phyloP scores from a whole-genome alignment of 441 rosid species.

The Metrosideros polymorpha region DNA sequence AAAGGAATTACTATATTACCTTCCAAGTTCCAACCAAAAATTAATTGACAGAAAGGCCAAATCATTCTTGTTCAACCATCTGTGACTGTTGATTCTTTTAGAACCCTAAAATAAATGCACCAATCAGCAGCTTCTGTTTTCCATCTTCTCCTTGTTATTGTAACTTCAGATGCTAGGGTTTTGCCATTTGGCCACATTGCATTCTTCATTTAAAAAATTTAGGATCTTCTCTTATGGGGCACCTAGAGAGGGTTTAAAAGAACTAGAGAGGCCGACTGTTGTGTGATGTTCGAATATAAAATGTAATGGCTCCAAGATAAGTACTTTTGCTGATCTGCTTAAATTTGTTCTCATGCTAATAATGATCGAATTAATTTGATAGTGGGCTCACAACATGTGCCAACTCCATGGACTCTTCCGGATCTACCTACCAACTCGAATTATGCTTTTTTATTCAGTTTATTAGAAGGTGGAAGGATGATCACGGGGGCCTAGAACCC shows the following conservation, averaged over 20 bases:
- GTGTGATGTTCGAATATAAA: neutral
- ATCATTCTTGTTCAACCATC: neutral
- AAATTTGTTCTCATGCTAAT: neutral
- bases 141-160: neutral
- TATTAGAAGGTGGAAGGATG: neutral
- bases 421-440: neutral
- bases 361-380: neutral
- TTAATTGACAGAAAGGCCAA: no score
- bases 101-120: neutral
- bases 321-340: neutral
- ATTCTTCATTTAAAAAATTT: neutral
- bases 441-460: neutral
- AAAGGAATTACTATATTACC: neutral
- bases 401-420: neutral
- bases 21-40: no score
- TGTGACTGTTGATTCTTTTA: neutral
- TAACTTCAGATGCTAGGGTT: neutral
- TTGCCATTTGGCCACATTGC: neutral
- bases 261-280: neutral
- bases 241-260: neutral
- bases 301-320: neutral
- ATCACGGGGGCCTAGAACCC: neutral
- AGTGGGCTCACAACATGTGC: neutral
- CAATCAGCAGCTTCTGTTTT: neutral
- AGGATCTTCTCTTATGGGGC: neutral